phyloP scores from a whole-genome alignment of 768 basidiomycete species.

The Strobilomyces dryophilus region DNA sequence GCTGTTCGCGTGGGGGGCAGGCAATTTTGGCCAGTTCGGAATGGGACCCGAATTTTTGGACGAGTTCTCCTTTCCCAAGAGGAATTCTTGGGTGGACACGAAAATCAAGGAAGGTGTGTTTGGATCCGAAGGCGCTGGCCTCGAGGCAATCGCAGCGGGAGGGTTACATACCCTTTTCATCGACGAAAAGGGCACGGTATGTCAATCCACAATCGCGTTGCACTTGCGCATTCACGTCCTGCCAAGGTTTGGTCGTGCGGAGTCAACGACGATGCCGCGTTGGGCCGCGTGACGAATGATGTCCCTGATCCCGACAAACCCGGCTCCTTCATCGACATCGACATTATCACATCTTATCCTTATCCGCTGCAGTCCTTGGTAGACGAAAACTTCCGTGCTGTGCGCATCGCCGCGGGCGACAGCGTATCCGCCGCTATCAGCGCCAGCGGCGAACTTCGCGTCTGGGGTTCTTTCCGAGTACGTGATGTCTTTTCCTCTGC shows the following conservation, averaged over 20 bases:
- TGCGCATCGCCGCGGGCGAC: constrained; percentile 80
- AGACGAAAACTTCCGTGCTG: constrained; percentile 80
- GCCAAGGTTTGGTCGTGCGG: constrained; percentile 79
- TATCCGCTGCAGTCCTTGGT: constrained; percentile 65
- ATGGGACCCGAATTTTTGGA: constrained; percentile 72
- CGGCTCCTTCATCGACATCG: constrained; percentile 51
- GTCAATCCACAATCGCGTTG: constrained; percentile 30
- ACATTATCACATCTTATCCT: constrained; percentile 50
- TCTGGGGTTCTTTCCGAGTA: constrained; percentile 91
- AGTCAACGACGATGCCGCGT: constrained; percentile 84
- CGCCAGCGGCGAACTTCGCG: constrained; percentile 72
- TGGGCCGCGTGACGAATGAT: constrained; percentile 71
- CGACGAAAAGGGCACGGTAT: constrained; percentile 85
- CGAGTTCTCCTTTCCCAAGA: constrained; percentile 73
- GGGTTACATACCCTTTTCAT: constrained; percentile 88
- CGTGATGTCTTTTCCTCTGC: constrained; percentile 21
- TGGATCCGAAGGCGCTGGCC: constrained; percentile 69
- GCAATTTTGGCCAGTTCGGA: constrained; percentile 95
- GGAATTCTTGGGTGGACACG: constrained; percentile 73
- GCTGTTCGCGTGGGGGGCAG: constrained; percentile 86
- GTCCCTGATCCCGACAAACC: constrained; percentile 58
- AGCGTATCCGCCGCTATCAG: constrained; percentile 84
- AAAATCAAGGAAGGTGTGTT: constrained; percentile 69
- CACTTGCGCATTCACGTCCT: constrained; percentile 2
- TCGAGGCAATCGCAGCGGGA: constrained; percentile 77